A percentile compares a stretch with the other conserved stretches of the same genome.
Conservation (phyloP, 169 alveolate genomes). For the Eimeria acervulina region DNA sequence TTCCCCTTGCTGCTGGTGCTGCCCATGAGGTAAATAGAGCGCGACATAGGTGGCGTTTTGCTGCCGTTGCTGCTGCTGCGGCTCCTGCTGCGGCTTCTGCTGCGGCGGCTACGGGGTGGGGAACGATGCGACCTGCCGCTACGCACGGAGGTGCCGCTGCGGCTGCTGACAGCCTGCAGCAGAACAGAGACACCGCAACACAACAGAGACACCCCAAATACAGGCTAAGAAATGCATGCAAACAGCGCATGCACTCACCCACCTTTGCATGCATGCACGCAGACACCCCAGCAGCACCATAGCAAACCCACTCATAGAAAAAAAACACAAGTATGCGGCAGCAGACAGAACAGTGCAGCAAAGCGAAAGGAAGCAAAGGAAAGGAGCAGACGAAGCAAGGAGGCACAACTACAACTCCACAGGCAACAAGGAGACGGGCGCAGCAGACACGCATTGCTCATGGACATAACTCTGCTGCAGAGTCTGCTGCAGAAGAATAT, state of each 20-base stretch:
- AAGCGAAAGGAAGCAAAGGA: no score
- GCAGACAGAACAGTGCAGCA: not conserved
- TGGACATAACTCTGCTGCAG: not conserved
- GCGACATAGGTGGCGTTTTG: constrained; percentile 63
- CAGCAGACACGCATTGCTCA: not conserved
- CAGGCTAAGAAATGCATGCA: not conserved
- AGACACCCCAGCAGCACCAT: not conserved
- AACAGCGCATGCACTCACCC: not conserved
- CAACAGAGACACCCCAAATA: not conserved
- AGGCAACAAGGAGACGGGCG: not conserved
- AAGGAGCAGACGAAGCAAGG: not conserved
- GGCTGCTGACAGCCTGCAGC: constrained; percentile 65
- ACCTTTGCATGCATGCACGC: not conserved
- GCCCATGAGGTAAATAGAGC: constrained; percentile 65
- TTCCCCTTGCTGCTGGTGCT: constrained; percentile 60
- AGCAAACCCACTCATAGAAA: not conserved
- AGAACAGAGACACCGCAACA: not conserved
- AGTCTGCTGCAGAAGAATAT: not conserved
- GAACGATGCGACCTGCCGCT: constrained; percentile 67
- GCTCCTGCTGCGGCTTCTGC: constrained; percentile 69
- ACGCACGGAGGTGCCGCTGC: constrained; percentile 55
- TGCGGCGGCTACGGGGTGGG: constrained; percentile 45
- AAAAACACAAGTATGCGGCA: not conserved
- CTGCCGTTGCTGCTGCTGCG: constrained; percentile 69
- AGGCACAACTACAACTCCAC: not conserved